Percentiles rank a stretch among this genome's conserved stretches.
Conservation (phyloP, 2,329 filamentous ascomycete species). For the Sporothrix pallida region DNA sequence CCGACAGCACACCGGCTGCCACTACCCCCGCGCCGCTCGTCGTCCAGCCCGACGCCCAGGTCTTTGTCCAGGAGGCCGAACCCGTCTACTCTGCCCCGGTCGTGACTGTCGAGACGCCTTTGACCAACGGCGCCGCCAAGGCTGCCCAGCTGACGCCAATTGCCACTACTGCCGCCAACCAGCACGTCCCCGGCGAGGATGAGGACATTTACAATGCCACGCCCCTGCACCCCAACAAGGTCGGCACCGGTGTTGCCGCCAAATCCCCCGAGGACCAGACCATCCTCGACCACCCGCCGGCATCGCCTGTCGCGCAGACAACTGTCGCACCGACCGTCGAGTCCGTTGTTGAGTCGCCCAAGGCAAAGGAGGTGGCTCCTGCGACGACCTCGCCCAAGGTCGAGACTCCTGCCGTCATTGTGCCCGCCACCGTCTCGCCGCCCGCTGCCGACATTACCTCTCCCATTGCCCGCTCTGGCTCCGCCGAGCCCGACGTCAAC, state of each 20-base stretch:
- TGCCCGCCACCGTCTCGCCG: background rate
- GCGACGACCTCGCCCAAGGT: background rate
- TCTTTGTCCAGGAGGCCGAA: conserved; percentile 26
- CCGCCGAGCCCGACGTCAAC: background rate
- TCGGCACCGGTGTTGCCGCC: background rate
- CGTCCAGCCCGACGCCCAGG: background rate
- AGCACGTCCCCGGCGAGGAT: conserved; percentile 35
- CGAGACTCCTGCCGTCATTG: background rate
- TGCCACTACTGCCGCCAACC: conserved; percentile 15
- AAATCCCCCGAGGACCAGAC: conserved; percentile 6
- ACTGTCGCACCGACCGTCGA: background rate
- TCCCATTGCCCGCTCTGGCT: conserved; percentile 2
- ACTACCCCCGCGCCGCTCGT: background rate
- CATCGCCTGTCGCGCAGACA: background rate
- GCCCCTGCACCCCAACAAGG: conserved; percentile 39
- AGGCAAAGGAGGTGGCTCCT: background rate
- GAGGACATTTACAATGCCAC: conserved; percentile 48
- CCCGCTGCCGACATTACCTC: conserved; percentile 8
- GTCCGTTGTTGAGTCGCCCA: conserved; percentile 10
- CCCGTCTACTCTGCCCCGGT: conserved; percentile 7
- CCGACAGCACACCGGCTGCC: background rate
- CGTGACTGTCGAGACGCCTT: background rate
- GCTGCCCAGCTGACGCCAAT: conserved; percentile 13
- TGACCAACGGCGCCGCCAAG: conserved; percentile 13
- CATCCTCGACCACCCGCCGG: background rate